Base-by-base conservation (phyloP, 2,329 filamentous ascomycete genomes). In the Lachnellula hyalina region DNA sequence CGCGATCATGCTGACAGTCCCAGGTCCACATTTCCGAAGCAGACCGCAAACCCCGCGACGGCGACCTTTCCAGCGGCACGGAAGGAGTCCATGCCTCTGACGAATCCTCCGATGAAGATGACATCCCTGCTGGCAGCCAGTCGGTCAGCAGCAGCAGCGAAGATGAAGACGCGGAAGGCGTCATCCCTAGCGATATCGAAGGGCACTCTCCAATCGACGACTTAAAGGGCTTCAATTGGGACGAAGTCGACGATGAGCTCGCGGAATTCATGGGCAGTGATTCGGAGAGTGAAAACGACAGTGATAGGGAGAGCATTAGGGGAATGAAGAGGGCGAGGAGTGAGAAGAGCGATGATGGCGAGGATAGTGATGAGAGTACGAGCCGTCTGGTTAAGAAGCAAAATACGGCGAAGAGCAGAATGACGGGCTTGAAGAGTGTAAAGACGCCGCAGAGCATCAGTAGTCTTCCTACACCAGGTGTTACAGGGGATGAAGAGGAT, bases 21-120 rank as follows among this genome's bases (percentile, higher is more conserved):
- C 46, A 70, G 67, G 79, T 96, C 47, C 78, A 86, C n/a, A 79
- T 91, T 2, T 85, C 90, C 50, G 83, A 87, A 0, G 81, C 85
- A 17, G 87, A 90, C 62, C 57, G 63, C n/a, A 58, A 60, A 40
- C 53, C 64, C 34, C 73, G 76, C 28, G 73, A 76, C 2, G 17
- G 70, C 74, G 2, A 70, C 68, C n/a, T 40, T 15, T 17, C 36
- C 0, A 70, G 70, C 2, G 71, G 69, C 2, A 68, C 71, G 3
- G 67, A 11, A 66, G 70, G 23, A 63, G 67, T 4, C 25, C 41
- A 38, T 23, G 21, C 5, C 17, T 49, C 47, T 17, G 44, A 51
- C 17, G 38, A 45, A 19, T 28, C 32, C 38, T 51, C 56, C 32
- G 69, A 70, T 5, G 68, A 69, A 4, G 65, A 62, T 23, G 63